Evolutionary conservation across 345 rosid genomes (phyloP).

Genomic region (Trapa bicornis): DNA sequence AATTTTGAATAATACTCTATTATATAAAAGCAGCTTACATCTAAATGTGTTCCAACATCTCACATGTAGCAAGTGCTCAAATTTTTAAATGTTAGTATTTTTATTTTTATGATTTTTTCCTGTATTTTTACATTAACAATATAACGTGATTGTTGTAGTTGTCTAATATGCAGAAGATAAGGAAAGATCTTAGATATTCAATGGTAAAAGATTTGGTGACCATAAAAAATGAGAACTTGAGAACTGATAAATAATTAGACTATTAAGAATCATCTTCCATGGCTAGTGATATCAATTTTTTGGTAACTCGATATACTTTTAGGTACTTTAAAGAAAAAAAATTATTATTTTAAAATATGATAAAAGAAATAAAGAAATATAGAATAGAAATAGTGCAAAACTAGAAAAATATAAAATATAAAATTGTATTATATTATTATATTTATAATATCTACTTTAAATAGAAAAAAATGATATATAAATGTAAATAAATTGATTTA

Average conservation of each 20-base stretch:
- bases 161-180: slow-evolving; percentile 47
- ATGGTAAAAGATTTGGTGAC: slow-evolving; percentile 14
- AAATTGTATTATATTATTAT: no score
- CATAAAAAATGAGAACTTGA: slow-evolving; percentile 68
- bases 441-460: no score
- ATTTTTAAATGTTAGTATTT: slow-evolving; percentile 57
- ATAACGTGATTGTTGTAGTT: slow-evolving; percentile 18
- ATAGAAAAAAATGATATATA: no score
- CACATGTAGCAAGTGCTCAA: slow-evolving; percentile 76
- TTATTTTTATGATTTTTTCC: neutral
- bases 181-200: slow-evolving; percentile 77
- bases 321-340: slow-evolving; percentile 72
- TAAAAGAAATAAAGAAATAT: no score
- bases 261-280: slow-evolving; percentile 12
- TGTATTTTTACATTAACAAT: neutral
- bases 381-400: no score
- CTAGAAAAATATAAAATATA: slow-evolving; percentile 35
- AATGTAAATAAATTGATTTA: no score
- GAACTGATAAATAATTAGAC: slow-evolving; percentile 27
- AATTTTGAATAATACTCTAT: neutral
- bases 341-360: slow-evolving; percentile 40
- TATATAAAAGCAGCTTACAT: slow-evolving; percentile 50
- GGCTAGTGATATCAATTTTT: slow-evolving; percentile 12
- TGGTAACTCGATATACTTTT: slow-evolving; percentile 20
- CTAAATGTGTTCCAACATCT: slow-evolving; percentile 87